These are phyloP conservation scores for Aspergillus flavus DNA, from an alignment of 2,329 filamentous ascomycete genomes.

Conservation along the genomic window DNA sequence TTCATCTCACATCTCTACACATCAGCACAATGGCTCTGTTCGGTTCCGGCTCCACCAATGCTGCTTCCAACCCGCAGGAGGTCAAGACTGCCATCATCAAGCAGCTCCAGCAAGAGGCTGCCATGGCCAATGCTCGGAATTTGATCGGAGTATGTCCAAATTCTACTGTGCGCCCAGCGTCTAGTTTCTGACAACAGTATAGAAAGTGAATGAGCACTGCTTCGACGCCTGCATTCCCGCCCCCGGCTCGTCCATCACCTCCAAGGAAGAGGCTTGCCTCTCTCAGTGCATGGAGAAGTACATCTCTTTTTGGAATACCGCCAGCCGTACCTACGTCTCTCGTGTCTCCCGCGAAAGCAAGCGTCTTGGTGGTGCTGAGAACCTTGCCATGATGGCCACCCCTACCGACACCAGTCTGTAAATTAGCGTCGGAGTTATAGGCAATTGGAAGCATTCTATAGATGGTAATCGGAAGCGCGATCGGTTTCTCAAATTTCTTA, in stretches of 20 bases:
- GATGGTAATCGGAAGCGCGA: not conserved
- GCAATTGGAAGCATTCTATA: not conserved
- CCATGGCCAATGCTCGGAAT: constrained; percentile 67
- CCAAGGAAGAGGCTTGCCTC: constrained; percentile 70
- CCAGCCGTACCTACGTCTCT: constrained; percentile 68
- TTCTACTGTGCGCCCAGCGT: not conserved
- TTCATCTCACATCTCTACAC: not conserved
- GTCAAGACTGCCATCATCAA: constrained; percentile 61
- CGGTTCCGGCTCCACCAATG: constrained; percentile 35
- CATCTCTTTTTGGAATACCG: constrained; percentile 76
- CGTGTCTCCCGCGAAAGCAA: constrained; percentile 61
- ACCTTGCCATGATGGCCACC: constrained; percentile 23
- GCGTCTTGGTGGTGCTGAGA: constrained; percentile 37
- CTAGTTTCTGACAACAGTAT: constrained; percentile 2
- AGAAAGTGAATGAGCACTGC: constrained; percentile 83
- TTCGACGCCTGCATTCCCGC: constrained; percentile 76
- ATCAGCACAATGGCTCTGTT: constrained; percentile 40
- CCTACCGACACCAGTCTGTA: constrained; percentile 12
- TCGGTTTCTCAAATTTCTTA: not conserved
- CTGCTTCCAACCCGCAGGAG: constrained; percentile 31
- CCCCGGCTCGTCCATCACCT: constrained; percentile 66
- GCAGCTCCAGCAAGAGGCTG: constrained; percentile 66
- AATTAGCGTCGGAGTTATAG: not conserved
- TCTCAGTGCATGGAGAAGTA: constrained; percentile 83
- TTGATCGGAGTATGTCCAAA: constrained; percentile 65